Base-by-base conservation (phyloP, 192 early-diverging fungal genomes). In the Coemansia sp. region DNA sequence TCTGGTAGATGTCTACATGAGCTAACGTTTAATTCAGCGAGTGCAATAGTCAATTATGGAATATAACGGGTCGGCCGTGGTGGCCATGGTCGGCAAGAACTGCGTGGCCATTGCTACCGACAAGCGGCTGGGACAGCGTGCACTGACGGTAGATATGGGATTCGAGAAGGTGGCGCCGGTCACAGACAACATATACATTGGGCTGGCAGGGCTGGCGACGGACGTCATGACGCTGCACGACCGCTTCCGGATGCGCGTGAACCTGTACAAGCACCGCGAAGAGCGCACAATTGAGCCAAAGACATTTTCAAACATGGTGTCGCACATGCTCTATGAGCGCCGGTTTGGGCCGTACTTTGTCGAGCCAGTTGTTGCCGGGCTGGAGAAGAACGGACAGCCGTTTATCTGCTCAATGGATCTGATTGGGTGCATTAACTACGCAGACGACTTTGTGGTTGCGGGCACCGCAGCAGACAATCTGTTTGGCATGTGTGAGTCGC, bases 41-140 rank as follows among this genome's bases (percentile, higher is more conserved):
- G 10, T 15, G 10, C 3, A 21, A 35, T 70, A 70, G 69, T 70
- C 69, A 59, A 70, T 65, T 24, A 70, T 64, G 69, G 29, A 64
- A 17, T 60, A 60, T 22, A 64, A 97, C 85, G 97, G 97, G 67
- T 89, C 89, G 66, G 88, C 93, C 59, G 81, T 99, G 57, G 91
- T 98, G 64, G 96, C 94, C 57, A 97, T 99, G 95, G 87, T 87
- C 43, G 97, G 97, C 76, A 98, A 99, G 83, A 88, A 93, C 82
- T 99, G 97, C 74, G 95, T 99, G 10, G 97, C 95, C 32, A 97
- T 99, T 69, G 97, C 93, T 0, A 85, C 94, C 17, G 97, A 99
- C 80, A 91, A 92, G 56, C 88, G 96, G 56, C 87, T 99, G 51
- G 97, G 97, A 52, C 85, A 91, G 51, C 93, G 96, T 66, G 89